phyloP scores from a whole-genome alignment of 1,284 basidiomycete genomes.

The Ganoderma multipileum region DNA sequence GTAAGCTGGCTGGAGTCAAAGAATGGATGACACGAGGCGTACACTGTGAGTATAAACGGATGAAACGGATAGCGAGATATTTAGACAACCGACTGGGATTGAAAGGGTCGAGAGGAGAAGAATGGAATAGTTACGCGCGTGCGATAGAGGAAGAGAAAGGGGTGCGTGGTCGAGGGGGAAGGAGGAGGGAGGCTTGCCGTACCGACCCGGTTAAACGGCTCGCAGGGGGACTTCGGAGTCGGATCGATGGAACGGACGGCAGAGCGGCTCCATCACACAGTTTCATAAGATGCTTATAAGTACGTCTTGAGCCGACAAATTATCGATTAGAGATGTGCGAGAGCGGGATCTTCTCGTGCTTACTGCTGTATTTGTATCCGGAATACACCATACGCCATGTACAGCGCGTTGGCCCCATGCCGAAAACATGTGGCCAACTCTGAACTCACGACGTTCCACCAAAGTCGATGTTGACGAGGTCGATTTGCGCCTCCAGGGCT shows the following conservation, averaged over 20 bases:
- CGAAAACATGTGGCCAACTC: not conserved
- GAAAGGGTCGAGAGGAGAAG: not conserved
- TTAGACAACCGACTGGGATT: not conserved
- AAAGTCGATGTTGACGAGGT: not conserved
- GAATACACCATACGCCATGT: not conserved
- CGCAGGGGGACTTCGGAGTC: not conserved
- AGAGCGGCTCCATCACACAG: not conserved
- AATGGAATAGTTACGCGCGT: conserved; percentile 4
- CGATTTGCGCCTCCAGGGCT: not conserved
- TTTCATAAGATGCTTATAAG: not conserved
- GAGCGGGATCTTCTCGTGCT: not conserved
- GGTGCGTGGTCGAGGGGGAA: not conserved
- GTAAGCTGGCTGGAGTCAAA: not conserved
- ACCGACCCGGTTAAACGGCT: not conserved
- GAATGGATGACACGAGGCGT: conserved; percentile 2
- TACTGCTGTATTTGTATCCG: not conserved
- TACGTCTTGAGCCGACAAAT: conserved; percentile 6
- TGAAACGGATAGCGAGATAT: not conserved
- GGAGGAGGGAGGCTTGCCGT: not conserved
- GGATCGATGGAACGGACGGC: conserved; percentile 6
- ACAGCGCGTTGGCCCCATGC: not conserved
- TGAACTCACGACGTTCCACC: too few species aligned
- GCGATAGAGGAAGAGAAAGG: conserved; percentile 1
- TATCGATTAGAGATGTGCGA: not conserved
- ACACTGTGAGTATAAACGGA: conserved; percentile 4